Evolutionary conservation across 225 moss, liverwort and hornwort genomes (phyloP), one percentile per base, ranked within the genome.

Genomic region (Rhytidiadelphus loreus): DNA sequence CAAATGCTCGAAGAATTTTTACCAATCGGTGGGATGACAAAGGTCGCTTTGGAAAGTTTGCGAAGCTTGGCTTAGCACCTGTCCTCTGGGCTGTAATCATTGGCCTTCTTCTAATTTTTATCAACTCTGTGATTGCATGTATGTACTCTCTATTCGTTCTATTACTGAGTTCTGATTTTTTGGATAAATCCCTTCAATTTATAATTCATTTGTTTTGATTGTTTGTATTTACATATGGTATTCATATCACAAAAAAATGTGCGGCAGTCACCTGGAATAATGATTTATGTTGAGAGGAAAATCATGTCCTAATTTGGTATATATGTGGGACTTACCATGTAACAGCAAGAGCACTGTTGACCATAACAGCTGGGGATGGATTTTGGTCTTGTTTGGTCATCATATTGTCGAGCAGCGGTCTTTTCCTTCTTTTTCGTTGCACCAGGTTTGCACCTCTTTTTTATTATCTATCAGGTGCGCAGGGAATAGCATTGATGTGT

Each of bases 21-120:
- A 96, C 89, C 46, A 95, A 94, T 79, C 96, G 97, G 81, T 97
- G 96, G 99, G 98, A 95, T 86, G 94, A 88, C 64, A 96, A 90
- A 88, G 96, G 95, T 73, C 94, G 94, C 25, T 72, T 99, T 35
- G 96, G 96, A 89, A 96, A 94, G 92, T 93, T 97, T 93, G 90
- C 95, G 16, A 97, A 93, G 89, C 84, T 96, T 91, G 99, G 99
- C 57, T 95, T 99, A 84, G 99, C 99, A 48, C 99, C 99, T 83
- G 90, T 97, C 77, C 92, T 99, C n/a, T 96, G 96, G 97, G 89
- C 91, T 81, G 44, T 88, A 64, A 93, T 97, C 82, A 88, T 97
- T 81, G 89, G 82, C 64, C 85, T 99, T 91, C 90, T 96, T 83
- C 91, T 93, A 82, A 87, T 90, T 53, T 99, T 96, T 83, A 93